These are phyloP conservation scores for Chaetomium fimeti DNA, from an alignment of 495 filamentous ascomycete genomes.

Conservation along the genomic window DNA sequence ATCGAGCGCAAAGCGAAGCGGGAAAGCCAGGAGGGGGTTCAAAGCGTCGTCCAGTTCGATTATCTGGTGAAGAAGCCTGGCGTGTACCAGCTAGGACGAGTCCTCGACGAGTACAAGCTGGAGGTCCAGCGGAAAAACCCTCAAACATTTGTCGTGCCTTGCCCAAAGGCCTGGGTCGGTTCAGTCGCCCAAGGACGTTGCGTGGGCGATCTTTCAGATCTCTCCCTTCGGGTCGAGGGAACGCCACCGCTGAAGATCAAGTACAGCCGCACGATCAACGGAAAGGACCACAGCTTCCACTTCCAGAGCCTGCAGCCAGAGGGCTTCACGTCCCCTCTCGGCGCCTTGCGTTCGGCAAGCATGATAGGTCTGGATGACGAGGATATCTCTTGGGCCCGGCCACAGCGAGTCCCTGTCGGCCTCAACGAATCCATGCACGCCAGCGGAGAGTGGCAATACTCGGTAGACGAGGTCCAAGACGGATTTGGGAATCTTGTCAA, in stretches of 20 bases:
- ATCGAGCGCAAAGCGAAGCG: conserved; percentile 52
- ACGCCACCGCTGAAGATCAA: conserved; percentile 89
- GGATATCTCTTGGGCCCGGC: conserved; percentile 76
- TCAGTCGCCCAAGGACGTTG: conserved; percentile 65
- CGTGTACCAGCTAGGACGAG: conserved; percentile 76
- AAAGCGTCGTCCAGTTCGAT: conserved; percentile 52
- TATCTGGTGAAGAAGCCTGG: conserved; percentile 76
- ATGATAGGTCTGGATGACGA: conserved; percentile 56
- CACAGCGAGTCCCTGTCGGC: conserved; percentile 69
- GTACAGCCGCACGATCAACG: conserved; percentile 81
- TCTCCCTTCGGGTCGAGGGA: conserved; percentile 77
- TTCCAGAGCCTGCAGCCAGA: conserved; percentile 92
- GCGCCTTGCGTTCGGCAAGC: conserved; percentile 52
- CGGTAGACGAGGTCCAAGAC: conserved; percentile 87
- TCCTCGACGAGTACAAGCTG: conserved; percentile 88
- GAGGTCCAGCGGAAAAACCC: conserved; percentile 76
- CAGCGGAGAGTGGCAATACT: conserved; percentile 81
- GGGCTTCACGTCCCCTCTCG: conserved; percentile 72
- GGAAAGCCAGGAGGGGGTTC: conserved; percentile 51
- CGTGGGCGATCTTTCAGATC: conserved; percentile 78
- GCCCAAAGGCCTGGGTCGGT: conserved; percentile 73
- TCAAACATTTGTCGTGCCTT: conserved; percentile 76
- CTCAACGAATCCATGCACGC: conserved; percentile 82
- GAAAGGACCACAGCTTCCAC: conserved; percentile 69
- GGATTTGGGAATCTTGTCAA: conserved; percentile 82